Percentiles rank a stretch among this genome's conserved stretches.
phyloP scores from a whole-genome alignment of 2,329 filamentous ascomycete genomes.

The Venturia pyrina region DNA sequence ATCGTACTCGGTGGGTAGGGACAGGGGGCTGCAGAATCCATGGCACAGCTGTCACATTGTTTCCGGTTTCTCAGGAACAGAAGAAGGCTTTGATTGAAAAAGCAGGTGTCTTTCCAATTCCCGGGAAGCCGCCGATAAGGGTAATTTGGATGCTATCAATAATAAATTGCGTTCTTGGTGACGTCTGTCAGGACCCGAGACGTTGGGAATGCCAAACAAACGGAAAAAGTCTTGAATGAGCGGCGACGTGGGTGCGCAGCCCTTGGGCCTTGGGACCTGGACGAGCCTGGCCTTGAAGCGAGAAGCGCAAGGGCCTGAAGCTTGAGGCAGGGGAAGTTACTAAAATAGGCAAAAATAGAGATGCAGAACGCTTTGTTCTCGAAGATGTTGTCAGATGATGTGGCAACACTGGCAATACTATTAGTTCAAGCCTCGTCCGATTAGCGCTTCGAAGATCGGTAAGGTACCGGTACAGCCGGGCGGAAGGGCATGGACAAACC shows the following conservation, averaged over 20 bases:
- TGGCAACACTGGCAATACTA: background rate
- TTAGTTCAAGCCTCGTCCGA: background rate
- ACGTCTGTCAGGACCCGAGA: background rate
- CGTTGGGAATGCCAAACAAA: background rate
- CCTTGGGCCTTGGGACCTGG: no score
- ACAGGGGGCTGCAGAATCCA: background rate
- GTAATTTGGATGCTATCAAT: background rate
- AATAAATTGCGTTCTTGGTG: background rate
- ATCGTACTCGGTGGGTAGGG: background rate
- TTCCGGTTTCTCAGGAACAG: background rate
- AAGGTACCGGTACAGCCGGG: background rate
- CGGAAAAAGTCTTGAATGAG: background rate
- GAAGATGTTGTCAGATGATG: background rate
- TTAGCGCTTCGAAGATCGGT: background rate
- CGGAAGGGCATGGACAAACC: background rate
- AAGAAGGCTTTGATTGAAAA: background rate
- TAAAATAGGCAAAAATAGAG: background rate
- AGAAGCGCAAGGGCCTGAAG: background rate
- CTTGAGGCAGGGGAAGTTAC: no score
- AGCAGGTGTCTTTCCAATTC: background rate
- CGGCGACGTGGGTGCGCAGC: background rate
- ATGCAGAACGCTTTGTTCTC: background rate
- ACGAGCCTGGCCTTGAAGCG: background rate
- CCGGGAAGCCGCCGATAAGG: background rate
- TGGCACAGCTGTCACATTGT: background rate